Evolutionary conservation across 2,329 filamentous ascomycete genomes (phyloP), one percentile per base, ranked within the genome.

Genomic region (Hypoxylon sp.): DNA sequence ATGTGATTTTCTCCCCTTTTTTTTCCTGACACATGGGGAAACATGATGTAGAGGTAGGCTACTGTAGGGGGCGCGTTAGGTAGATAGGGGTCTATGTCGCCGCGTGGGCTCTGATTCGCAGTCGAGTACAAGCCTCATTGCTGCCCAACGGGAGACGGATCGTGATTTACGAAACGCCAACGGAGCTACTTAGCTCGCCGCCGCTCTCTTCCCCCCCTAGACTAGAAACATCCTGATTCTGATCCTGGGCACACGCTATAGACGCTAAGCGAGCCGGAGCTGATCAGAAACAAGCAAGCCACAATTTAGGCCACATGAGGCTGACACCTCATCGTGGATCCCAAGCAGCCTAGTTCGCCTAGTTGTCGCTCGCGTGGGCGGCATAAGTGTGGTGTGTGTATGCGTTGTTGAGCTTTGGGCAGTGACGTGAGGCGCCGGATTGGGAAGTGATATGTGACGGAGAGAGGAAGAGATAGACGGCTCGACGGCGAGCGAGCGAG

Each of bases 111-210:
- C 73, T 75, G 74, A 79, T 79, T 79, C 73, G 77, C 68, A 56
- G 60, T 67, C 51, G 66, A 67, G 55, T 66, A 66, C 69, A 72
- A 76, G 74, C 74, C 77, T 75, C 75, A 73, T 82, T 81, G 80
- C 76, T 82, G 80, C 81, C 81, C 80, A 80, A 83, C 75, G 62
- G 60, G 67, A 53, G 44, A 42, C 21, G n/a, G 53, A 74, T 75
- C 71, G 70, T 67, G 73, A 73, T 71, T 62, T 51, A 53, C 51
- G 46, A 47, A 29, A 57, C 27, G 61, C 59, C 53, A 66, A 53
- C 60, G 51, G 56, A 19, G 55, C 51, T 61, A 58, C 64, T 67
- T 67, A 70, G 65, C 64, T 62, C 60, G 53, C 50, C 39, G 57
- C 53, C 46, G 48, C 52, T 50, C 52, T 44, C 56, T 52, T 27